Evolutionary conservation across 805 yeast genomes (phyloP).

Genomic region (Starmerella geochares): DNA sequence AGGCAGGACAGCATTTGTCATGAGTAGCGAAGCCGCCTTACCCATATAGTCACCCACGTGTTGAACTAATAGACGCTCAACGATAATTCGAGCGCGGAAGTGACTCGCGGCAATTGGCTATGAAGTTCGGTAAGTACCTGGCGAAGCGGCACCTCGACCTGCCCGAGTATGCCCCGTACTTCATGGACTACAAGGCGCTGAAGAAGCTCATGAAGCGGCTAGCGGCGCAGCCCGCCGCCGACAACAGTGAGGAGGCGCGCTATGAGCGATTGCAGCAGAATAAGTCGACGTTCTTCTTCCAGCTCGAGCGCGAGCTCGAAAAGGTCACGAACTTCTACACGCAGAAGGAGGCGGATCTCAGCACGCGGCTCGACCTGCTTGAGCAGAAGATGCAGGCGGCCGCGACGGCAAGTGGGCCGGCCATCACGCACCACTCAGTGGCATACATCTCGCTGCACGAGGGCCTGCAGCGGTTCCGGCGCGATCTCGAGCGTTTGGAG

Average conservation of each 20-base stretch:
- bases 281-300: slow-evolving; percentile 78
- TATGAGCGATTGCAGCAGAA: slow-evolving; percentile 66
- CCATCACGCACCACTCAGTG: slow-evolving; percentile 48
- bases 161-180: slow-evolving; percentile 89
- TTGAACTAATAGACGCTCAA: neutral
- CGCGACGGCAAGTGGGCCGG: slow-evolving; percentile 38
- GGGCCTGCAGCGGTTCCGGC: slow-evolving; percentile 78
- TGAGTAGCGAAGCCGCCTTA: neutral
- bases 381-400: slow-evolving; percentile 58
- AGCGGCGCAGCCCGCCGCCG: slow-evolving; percentile 31
- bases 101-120: slow-evolving; percentile 16
- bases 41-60: neutral
- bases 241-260: slow-evolving; percentile 28
- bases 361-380: slow-evolving; percentile 65
- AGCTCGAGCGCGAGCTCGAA: slow-evolving; percentile 87
- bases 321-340: slow-evolving; percentile 87
- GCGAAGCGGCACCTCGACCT: slow-evolving; percentile 89
- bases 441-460: slow-evolving; percentile 75
- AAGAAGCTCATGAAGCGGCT: slow-evolving; percentile 84
- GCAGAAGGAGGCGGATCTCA: slow-evolving; percentile 81
- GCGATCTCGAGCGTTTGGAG: slow-evolving; percentile 78
- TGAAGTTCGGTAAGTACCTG: slow-evolving; percentile 92
- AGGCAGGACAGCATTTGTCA: neutral
- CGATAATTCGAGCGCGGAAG: neutral
- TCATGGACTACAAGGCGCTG: slow-evolving; percentile 87